Percentiles rank a stretch among this genome's conserved stretches.
phyloP scores from a whole-genome alignment of 2,329 filamentous ascomycete genomes.

The Fusarium armeniacum region DNA sequence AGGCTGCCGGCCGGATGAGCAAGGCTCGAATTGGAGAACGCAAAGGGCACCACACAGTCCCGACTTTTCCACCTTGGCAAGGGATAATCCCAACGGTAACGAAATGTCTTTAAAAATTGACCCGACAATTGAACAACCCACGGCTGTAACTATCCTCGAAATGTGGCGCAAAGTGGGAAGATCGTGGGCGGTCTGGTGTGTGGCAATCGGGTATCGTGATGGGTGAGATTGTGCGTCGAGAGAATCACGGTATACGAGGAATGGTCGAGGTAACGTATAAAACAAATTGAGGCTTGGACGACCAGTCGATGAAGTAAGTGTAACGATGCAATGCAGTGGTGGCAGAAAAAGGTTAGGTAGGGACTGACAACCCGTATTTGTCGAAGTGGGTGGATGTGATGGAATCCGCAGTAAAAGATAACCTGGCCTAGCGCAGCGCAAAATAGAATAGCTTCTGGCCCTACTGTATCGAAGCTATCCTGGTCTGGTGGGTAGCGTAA shows the following conservation, averaged over 20 bases:
- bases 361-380: conserved; percentile 12
- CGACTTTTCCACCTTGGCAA: conserved; percentile 44
- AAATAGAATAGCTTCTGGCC: conserved; percentile 28
- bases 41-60: conserved; percentile 28
- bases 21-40: conserved; percentile 25
- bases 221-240: conserved; percentile 12
- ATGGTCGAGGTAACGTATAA: conserved; percentile 13
- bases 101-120: conserved; percentile 16
- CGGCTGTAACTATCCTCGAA: conserved; percentile 18
- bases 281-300: conserved; percentile 14
- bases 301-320: conserved; percentile 9
- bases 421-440: conserved; percentile 25
- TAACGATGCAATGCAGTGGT: conserved; percentile 15
- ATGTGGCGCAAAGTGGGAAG: conserved; percentile 39
- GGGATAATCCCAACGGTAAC: conserved; percentile 19
- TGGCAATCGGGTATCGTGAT: conserved; percentile 17
- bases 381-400: conserved; percentile 23
- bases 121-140: conserved; percentile 18
- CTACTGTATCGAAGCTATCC: conserved; percentile 24
- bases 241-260: conserved; percentile 28
- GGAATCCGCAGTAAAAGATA: conserved; percentile 33
- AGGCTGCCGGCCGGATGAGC: conserved; percentile 18
- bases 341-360: conserved; percentile 28
- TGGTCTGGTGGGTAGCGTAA: conserved; percentile 28
- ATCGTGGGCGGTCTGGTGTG: conserved; percentile 27